Base-by-base conservation (phyloP, 306 rosid genomes). In the Cyclanthera cordifolia region DNA sequence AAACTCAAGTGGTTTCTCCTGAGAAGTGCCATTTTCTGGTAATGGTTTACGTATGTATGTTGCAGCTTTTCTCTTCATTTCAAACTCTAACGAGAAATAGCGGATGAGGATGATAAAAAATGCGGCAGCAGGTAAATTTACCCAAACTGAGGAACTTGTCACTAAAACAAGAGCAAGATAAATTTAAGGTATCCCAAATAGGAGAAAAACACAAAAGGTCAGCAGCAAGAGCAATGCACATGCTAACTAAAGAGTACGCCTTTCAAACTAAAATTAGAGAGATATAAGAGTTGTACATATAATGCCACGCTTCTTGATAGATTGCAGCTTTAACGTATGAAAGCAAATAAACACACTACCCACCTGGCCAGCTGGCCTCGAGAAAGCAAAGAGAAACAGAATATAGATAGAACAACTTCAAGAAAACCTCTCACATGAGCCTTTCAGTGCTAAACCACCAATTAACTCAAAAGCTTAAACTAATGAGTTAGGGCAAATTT, bases 121-220 rank as follows among this genome's bases (percentile, higher is more conserved):
- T 74, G 97, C 95, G 21, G 99, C 95, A 61, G 83, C 95, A 51
- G 99, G 99, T 86, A 94, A 83, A 85, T 94, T 94, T 78, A 94
- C 78, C 99, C 89, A 94, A 68, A 94, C 99, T 71, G 95, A 80
- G 73, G 97, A 88, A 86, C 99, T 94, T 50, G 99, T 94, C 90
- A 94, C 99, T 94, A 87, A 74, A 80, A 86, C 54, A 63, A 65
- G 69, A 82, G 73, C 55, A 65, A 76, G 79, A 72, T 63, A 54
- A 69, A 79, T 47, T 55, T 65, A 25, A 23, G 25, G 25, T 48
- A 46, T 68, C 16, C 47, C 66, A 71, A 17, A 43, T 45, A 27
- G 49, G 4, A 59, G 48, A 37, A 37, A 17, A 17, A 39, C 17
- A n/a, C 50, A 61, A 61, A 66, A 66, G 67, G 47, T 37, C 60